Evolutionary conservation across 345 rosid species (phyloP).

Genomic region (Leavenworthia alabamica): DNA sequence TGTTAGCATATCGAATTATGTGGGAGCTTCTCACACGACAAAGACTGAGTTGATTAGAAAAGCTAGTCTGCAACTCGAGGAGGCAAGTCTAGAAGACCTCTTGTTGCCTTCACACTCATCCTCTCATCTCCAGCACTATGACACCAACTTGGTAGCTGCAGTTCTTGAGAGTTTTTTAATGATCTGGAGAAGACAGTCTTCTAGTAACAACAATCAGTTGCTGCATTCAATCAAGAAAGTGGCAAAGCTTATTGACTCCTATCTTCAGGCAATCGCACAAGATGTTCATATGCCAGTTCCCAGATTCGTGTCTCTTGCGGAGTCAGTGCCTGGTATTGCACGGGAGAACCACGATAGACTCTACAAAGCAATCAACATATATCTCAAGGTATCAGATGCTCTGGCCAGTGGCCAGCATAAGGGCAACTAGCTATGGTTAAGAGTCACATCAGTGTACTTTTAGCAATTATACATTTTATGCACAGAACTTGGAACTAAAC

Average conservation of each 20-base stretch:
- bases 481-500: constrained; percentile 6
- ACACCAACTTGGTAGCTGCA: constrained; percentile 61
- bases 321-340: constrained; percentile 61
- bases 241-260: constrained; percentile 67
- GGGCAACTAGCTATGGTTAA: neutral
- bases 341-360: constrained; percentile 72
- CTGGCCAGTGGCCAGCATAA: neutral
- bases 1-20: constrained; percentile 55
- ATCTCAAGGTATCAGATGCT: constrained; percentile 59
- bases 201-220: constrained; percentile 32
- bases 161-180: constrained; percentile 57
- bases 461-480: neutral
- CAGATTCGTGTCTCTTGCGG: constrained; percentile 58
- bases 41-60: constrained; percentile 75
- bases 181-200: constrained; percentile 62
- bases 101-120: constrained; percentile 53
- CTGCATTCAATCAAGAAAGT: constrained; percentile 50
- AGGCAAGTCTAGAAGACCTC: constrained; percentile 60
- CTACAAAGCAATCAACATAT: constrained; percentile 78
- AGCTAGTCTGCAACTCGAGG: constrained; percentile 70
- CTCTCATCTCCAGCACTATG: constrained; percentile 41
- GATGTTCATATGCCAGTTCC: constrained; percentile 58
- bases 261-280: constrained; percentile 67
- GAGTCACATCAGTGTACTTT: neutral
- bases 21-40: constrained; percentile 61